Base-by-base conservation (phyloP, 495 filamentous ascomycete species). In the Hyaloscypha bicolor region DNA sequence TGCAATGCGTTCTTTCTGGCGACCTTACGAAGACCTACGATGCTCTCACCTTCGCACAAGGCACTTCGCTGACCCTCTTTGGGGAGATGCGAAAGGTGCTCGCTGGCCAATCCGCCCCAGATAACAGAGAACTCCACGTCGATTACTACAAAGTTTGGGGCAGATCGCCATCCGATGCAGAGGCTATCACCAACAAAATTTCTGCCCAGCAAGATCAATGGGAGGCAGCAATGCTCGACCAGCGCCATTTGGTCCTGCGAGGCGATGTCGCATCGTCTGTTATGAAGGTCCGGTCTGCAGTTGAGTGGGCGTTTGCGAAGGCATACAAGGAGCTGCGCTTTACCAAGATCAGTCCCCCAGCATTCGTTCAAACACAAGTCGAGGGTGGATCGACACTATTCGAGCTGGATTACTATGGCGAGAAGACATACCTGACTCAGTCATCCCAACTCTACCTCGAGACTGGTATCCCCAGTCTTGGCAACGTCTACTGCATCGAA, bases 371-470 rank as follows among this genome's bases (percentile, higher is more conserved):
- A 79, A 98, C 95, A 8, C 94, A 97, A 79, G 95, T 97, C 65
- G 95, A 99, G 81, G 95, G 95, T 68, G 95, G 95, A 57, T 88
- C 90, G 69, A 98, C 95, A 3, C 88, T 99, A 42, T 99, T 99
- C 82, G 89, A 89, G 51, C 91, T 96, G 72, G 86, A 92, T 76
- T 99, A 98, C 85, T 99, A 98, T 79, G 91, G 89, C 71, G 91
- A 97, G 78, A 88, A 89, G 75, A 92, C 96, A 67, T 99, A 92
- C 77, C 85, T 99, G 64, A 99, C 95, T 16, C 95, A 99, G 79
- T 97, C 94, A 0, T 97, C 93, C 9, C 95, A 99, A 80, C 87
- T 99, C 30, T 99, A 99, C 78, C 91, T 99, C 64, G 95, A 99
- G 81, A 98, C 96, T 33, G 93, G 91, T 66, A 82, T 99, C 16